Evolutionary conservation across 495 filamentous ascomycete genomes (phyloP).

Genomic region (Letharia columbiana): DNA sequence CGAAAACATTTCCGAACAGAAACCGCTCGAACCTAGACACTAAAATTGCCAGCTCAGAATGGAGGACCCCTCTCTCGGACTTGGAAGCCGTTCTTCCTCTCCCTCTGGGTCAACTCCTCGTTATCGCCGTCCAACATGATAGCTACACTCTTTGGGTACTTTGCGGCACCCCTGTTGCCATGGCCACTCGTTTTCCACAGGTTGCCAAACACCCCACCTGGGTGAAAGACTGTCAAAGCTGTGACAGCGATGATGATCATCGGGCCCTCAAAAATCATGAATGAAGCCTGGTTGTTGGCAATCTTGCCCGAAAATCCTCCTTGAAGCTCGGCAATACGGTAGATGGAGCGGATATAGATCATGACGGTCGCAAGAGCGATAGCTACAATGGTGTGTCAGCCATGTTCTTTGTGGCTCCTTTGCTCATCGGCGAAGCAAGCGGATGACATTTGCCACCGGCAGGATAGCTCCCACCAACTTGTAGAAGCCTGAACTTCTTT

Average conservation of each 20-base stretch:
- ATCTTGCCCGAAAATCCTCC: constrained; percentile 33
- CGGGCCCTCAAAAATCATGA: constrained; percentile 34
- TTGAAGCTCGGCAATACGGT: constrained; percentile 35
- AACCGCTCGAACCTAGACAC: too few relatives aligned
- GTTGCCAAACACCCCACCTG: constrained; percentile 18
- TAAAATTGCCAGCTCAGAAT: neutral
- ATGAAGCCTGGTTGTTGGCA: constrained; percentile 32
- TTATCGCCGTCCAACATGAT: constrained; percentile 4
- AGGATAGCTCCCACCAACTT: constrained; percentile 2
- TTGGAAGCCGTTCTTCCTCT: neutral
- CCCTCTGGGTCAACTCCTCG: neutral
- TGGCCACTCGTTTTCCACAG: constrained; percentile 8
- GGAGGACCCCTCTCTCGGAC: neutral
- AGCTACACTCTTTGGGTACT: neutral
- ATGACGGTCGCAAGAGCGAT: constrained; percentile 23
- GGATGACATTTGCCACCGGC: too few relatives aligned
- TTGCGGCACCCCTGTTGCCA: neutral
- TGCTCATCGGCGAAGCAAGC: too few relatives aligned
- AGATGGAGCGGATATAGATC: constrained; percentile 35
- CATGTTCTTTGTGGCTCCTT: neutral
- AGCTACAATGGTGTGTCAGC: constrained; percentile 9
- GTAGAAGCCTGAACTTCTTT: neutral
- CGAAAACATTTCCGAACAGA: too few relatives aligned
- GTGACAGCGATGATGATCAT: constrained; percentile 32
- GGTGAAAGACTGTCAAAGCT: constrained; percentile 30